Evolutionary conservation across 352 stramenopile species (phyloP), one percentile per base, ranked within the genome.

Genomic region (Phytophthora quininea): DNA sequence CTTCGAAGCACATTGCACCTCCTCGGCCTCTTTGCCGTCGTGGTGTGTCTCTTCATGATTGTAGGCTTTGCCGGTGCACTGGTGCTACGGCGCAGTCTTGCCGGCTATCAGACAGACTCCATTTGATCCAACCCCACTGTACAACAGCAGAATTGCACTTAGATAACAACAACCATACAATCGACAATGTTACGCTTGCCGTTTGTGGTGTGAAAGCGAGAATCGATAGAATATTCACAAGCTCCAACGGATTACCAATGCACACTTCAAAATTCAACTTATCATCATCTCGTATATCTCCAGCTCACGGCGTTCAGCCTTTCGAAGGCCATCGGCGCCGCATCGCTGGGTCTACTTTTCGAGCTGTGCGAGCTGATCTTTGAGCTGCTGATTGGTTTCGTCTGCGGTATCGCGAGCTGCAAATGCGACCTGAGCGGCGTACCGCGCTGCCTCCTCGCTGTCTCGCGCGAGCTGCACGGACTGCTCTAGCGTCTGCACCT

Each of bases 31-130:
- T 77, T 92, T 15, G 80, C 82, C 3, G 64, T 85, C 1, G 67
- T 96, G n/a, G 79, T 91, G 27, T 87, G 74, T 48, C 78, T 94
- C 52, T 94, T 92, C 67, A 87, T 96, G 56, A 58, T 88, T 71
- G 80, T 93, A 43, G 88, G 84, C 51, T 89, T 88, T 54, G 71
- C 58, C 15, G 84, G 74, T 3, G 84, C 88, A 15, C 62, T 93
- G n/a, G 80, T 96, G 43, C 62, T 96, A 46, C 80, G 88, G 35
- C 69, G 76, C 57, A 93, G 84, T 42, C 74, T 96, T 40, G 84
- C 82, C 37, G 85, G 86, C 3, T 96, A 96, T 54, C 86, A 93
- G 67, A 93, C 86, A 42, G 88, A 96, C 45, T 96, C 88, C 6
- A 92, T 96, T 58, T 96, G 81, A 73, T 5, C 50, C 12, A 6